phyloP scores from a whole-genome alignment of 352 stramenopile species.

The Chrysophaeum taylorii region DNA sequence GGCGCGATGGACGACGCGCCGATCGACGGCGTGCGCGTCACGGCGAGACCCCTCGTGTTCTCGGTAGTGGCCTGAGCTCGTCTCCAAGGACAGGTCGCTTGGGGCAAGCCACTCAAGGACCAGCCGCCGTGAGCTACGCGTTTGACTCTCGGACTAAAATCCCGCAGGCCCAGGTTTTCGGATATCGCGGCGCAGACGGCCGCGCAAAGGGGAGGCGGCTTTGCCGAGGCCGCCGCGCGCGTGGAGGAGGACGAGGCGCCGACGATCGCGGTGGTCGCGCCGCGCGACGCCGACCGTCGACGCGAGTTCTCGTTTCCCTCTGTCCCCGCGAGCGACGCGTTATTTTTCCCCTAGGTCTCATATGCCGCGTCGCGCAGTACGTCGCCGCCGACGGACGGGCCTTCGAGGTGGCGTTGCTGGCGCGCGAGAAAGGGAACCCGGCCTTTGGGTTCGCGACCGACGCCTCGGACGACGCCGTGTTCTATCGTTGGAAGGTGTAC shows the following conservation, averaged over 20 bases:
- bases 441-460: constrained; percentile 27
- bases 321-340: too few species aligned
- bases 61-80: too few species aligned
- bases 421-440: constrained; percentile 22
- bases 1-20: constrained; percentile 22
- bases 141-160: too few species aligned
- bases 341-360: too few species aligned
- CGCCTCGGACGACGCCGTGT: constrained; percentile 22
- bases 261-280: not conserved
- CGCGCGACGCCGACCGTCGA: not conserved
- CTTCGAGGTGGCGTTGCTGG: constrained; percentile 30
- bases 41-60: too few species aligned
- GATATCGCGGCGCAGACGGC: too few species aligned
- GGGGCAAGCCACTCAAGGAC: constrained; percentile 39
- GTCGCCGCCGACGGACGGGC: constrained; percentile 34
- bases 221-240: too few species aligned
- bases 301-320: too few species aligned
- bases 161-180: too few species aligned
- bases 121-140: too few species aligned
- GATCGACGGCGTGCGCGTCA: constrained; percentile 30
- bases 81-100: too few species aligned
- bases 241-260: not conserved
- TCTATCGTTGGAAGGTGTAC: constrained; percentile 31
- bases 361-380: constrained; percentile 30
- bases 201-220: too few species aligned